Evolutionary conservation across 129 eudicot genomes (phyloP), one percentile per base, ranked within the genome.

Genomic region (Arctium minus): DNA sequence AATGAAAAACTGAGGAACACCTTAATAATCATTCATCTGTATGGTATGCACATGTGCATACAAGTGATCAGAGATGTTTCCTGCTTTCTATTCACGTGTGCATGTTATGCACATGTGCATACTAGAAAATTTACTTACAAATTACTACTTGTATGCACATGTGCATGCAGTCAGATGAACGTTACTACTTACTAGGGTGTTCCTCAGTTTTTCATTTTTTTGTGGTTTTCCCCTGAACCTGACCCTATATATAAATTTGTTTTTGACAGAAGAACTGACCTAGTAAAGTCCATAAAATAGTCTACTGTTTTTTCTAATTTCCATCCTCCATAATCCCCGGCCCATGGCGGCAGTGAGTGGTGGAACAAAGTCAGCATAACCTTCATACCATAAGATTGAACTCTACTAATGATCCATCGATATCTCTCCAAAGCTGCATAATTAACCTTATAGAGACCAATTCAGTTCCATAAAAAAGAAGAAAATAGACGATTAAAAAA

Each of bases 331-430:
- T 89, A 96, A 72, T 96, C 98, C 44, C 96, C 96, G 10, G 99
- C 99, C 99, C 99, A 96, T 76, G 99, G 98, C 9, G 99, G 99
- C 82, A 96, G 83, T 10, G 99, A 96, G 84, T 96, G 99, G 86
- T 96, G 99, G 86, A 96, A 96, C 65, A 96, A 80, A 83, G 99
- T 96, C 86, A 96, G 81, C 99, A 96, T 96, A 56, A 96, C 99
- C 86, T 96, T 96, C 99, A 96, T 96, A 80, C 93, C 97, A 81
- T 96, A 96, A 33, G 90, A 85, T 42, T 84, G 98, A 77, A 88
- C 97, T 84, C 88, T 89, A 39, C 75, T 83, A 81, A 96, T 90
- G 86, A 96, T 96, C 99, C 99, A 96, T 83, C 89, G 92, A 78
- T 96, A 96, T 79, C 99, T 78, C 84, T 96, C 99, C 83, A 96